A percentile compares a stretch with the other conserved stretches of the same genome.
Conservation (phyloP, 148 eudicot genomes). For the Rhododendron simsii region DNA sequence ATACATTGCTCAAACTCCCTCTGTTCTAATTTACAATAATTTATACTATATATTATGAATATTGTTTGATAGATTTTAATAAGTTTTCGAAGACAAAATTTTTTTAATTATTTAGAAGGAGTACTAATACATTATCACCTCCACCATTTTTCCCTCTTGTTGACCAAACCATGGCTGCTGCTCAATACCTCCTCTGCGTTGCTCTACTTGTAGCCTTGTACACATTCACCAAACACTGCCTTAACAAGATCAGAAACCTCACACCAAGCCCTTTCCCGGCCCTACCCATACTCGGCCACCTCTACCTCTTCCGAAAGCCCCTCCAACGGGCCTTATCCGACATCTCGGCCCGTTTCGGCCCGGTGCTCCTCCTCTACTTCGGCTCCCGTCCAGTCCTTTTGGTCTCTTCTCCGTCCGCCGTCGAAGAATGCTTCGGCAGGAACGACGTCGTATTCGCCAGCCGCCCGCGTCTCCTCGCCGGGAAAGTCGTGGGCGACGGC, state of each 20-base stretch:
- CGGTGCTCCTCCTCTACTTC: conserved; percentile 29
- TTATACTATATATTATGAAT: too few relatives aligned
- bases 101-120: too few relatives aligned
- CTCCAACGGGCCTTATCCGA: conserved; percentile 33
- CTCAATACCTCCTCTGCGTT: not conserved
- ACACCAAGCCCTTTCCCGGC: conserved; percentile 49
- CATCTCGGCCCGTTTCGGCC: conserved; percentile 32
- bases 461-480: conserved; percentile 39
- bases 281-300: conserved; percentile 50
- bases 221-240: conserved; percentile 15
- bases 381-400: conserved; percentile 42
- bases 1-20: too few relatives aligned
- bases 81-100: too few relatives aligned
- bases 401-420: conserved; percentile 45
- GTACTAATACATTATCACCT: too few relatives aligned
- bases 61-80: too few relatives aligned
- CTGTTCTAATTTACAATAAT: too few relatives aligned
- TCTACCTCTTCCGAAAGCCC: conserved; percentile 36
- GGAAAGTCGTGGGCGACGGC: conserved; percentile 33
- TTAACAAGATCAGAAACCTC: conserved; percentile 24
- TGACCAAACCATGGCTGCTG: not conserved
- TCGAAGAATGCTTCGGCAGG: conserved; percentile 4
- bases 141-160: not conserved
- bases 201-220: conserved; percentile 15
- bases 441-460: conserved; percentile 50